These are phyloP conservation scores for Baudoinia panamericana DNA, from an alignment of 495 filamentous ascomycete genomes.

Conservation along the genomic window DNA sequence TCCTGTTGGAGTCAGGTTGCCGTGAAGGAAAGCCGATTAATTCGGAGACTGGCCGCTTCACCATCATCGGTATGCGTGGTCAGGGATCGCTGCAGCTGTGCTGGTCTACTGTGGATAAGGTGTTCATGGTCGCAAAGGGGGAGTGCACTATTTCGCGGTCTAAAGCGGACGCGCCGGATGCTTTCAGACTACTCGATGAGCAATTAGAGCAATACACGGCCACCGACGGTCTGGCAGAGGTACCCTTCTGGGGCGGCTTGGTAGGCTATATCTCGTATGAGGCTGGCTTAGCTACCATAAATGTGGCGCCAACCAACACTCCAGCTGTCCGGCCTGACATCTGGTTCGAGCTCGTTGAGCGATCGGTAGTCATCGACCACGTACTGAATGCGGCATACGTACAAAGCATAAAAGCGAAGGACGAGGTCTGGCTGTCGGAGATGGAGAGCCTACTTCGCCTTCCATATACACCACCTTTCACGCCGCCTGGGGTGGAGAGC, in stretches of 20 bases:
- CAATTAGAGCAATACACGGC: conserved; percentile 44
- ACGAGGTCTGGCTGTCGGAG: conserved; percentile 31
- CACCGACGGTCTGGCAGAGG: conserved; percentile 29
- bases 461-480: too few relatives aligned
- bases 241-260: conserved; percentile 77
- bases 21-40: conserved; percentile 10
- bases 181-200: conserved; percentile 31
- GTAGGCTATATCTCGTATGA: conserved; percentile 89
- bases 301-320: conserved; percentile 25
- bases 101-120: conserved; percentile 34
- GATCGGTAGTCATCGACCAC: conserved; percentile 73
- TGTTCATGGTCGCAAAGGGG: conserved; percentile 2
- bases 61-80: conserved; percentile 52
- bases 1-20: conserved; percentile 19
- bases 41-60: conserved; percentile 46
- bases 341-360: conserved; percentile 61
- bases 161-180: neutral
- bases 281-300: conserved; percentile 54
- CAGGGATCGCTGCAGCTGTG: conserved; percentile 40
- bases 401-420: conserved; percentile 41
- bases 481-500: neutral
- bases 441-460: neutral
- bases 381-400: conserved; percentile 44
- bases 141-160: neutral
- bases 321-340: conserved; percentile 43